Evolutionary conservation across 805 yeast species (phyloP).

Genomic region (Cyberlindnera maclurae): DNA sequence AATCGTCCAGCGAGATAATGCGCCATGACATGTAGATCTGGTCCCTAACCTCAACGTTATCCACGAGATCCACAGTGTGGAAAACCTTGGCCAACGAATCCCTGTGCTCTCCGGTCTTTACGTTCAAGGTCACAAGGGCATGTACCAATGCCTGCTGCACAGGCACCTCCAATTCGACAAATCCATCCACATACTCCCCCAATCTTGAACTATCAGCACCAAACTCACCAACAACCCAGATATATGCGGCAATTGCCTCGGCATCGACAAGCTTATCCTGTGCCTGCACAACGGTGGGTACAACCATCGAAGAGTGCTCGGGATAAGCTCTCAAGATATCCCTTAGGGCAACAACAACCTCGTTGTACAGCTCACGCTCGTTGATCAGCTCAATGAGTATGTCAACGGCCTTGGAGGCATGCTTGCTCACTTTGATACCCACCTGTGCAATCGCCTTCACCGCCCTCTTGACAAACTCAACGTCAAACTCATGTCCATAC

Average conservation of each 20-base stretch:
- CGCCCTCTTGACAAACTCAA: conserved; percentile 62
- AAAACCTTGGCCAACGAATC: conserved; percentile 50
- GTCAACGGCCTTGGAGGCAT: conserved; percentile 51
- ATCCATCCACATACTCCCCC: conserved; percentile 39
- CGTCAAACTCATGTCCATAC: conserved; percentile 80
- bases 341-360: conserved; percentile 54
- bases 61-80: conserved; percentile 59
- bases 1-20: conserved; percentile 44
- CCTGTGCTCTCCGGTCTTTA: conserved; percentile 32
- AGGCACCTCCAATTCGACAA: conserved; percentile 49
- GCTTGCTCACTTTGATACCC: conserved; percentile 53
- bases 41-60: conserved; percentile 73
- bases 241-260: conserved; percentile 47
- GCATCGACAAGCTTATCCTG: conserved; percentile 40
- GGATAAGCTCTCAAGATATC: conserved; percentile 64
- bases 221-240: conserved; percentile 71
- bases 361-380: conserved; percentile 60
- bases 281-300: conserved; percentile 46
- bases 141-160: conserved; percentile 57
- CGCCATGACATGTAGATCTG: conserved; percentile 79
- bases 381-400: conserved; percentile 50
- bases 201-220: conserved; percentile 48
- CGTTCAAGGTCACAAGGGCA: conserved; percentile 52
- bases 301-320: conserved; percentile 38
- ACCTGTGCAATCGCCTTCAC: conserved; percentile 64